A percentile compares a stretch with the other conserved stretches of the same genome.
Conservation (phyloP, 2,329 filamentous ascomycete species). For the Ascocoryne sarcoides region DNA sequence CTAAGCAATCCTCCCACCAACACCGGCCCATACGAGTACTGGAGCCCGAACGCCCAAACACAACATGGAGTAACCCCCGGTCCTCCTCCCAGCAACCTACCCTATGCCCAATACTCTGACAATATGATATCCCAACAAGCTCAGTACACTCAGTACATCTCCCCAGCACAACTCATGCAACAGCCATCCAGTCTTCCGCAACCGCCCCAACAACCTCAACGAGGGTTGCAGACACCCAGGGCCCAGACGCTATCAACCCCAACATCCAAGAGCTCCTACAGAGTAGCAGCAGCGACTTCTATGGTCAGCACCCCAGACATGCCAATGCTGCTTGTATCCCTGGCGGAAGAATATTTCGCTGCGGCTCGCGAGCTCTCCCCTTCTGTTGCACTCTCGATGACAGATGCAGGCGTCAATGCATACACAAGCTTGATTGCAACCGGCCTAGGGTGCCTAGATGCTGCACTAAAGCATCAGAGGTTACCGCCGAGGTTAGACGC, state of each 20-base stretch:
- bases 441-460: constrained; percentile 63
- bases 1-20: constrained; percentile 8
- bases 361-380: constrained; percentile 52
- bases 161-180: constrained; percentile 28
- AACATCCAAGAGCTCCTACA: constrained; percentile 3
- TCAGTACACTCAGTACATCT: constrained; percentile 14
- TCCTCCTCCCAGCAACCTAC: constrained; percentile 11
- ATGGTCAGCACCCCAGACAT: constrained; percentile 13
- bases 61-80: constrained; percentile 10
- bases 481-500: constrained; percentile 60
- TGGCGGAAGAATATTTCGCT: constrained; percentile 67
- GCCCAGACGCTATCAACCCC: constrained; percentile 4
- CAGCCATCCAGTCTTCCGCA: constrained; percentile 12
- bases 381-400: constrained; percentile 39
- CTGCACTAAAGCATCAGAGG: constrained; percentile 50
- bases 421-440: constrained; percentile 68
- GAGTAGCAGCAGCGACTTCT: constrained; percentile 5
- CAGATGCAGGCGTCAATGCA: constrained; percentile 44
- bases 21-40: constrained; percentile 7
- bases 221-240: constrained; percentile 8
- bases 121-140: constrained; percentile 9
- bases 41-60: constrained; percentile 12
- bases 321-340: constrained; percentile 47
- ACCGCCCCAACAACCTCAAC: constrained; percentile 11
- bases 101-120: constrained; percentile 4